Evolutionary conservation across 352 stramenopile genomes (phyloP), one percentile per base, ranked within the genome.

Genomic region (Thalassiosira livingstoniorum): DNA sequence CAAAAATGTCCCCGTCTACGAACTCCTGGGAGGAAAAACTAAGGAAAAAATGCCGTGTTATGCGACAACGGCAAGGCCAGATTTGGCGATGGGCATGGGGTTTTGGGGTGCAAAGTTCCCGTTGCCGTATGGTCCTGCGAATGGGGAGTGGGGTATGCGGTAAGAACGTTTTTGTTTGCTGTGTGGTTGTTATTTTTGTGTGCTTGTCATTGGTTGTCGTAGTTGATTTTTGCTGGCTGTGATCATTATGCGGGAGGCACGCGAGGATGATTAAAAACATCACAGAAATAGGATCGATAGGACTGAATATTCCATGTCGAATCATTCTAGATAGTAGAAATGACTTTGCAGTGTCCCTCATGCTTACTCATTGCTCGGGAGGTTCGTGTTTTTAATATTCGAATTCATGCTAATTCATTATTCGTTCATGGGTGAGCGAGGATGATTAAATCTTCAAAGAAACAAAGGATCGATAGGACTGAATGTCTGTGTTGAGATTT

Each of bases 81-180:
- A 91, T 62, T 53, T 87, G 57, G 82, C 87, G 10, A 87, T 90
- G 62, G 47, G 82, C 7, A 89, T 92, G 84, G 84, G 82, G 5
- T 92, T 92, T 65, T 82, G 75, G 31, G 87, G 85, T 25, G 87
- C 82, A 11, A 92, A 92, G 58, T 88, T 92, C 67, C 83, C 87
- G 4, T 64, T 90, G 45, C 87, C 87, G 7, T 90, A 84, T 73
- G 87, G 87, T 11, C 87, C 87, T 42, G 82, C 81, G 3, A 81
- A 75, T 61, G 87, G 87, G 43, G 77, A 90, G 45, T 32, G 63
- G 25, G 87, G 87, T 23, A 90, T 92, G 78, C 35, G 70, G 77
- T 84, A 32, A 84, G 77, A 54, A 55, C 23, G 42, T 27, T 57
- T 32, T n/a, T 60, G n/a, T n/a, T n/a, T n/a, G n/a, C n/a, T n/a